These are phyloP conservation scores for Colletotrichum spaethianum DNA, from an alignment of 2,329 filamentous ascomycete species.

Conservation along the genomic window DNA sequence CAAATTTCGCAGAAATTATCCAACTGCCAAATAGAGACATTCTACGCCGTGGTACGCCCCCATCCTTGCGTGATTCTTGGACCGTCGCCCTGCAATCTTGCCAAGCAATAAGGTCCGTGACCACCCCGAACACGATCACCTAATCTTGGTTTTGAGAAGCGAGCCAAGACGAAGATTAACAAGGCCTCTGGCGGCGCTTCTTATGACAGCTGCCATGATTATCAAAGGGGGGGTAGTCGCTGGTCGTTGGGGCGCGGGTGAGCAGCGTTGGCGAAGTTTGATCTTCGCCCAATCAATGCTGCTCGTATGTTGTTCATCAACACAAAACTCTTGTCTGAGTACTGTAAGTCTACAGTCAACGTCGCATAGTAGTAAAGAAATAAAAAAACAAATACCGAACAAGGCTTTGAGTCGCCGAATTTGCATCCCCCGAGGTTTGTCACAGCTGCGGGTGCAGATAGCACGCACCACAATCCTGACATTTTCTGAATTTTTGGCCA, in stretches of 20 bases:
- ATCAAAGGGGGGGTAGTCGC: background rate
- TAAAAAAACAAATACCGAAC: background rate
- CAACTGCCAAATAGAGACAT: background rate
- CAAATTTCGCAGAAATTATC: background rate
- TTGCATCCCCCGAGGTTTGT: background rate
- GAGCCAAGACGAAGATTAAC: background rate
- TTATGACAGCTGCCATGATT: background rate
- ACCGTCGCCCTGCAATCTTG: slow-evolving; percentile 18
- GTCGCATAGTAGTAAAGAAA: background rate
- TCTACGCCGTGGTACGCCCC: background rate
- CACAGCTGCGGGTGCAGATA: background rate
- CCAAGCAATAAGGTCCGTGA: background rate
- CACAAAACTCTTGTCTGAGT: background rate
- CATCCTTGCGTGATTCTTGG: slow-evolving; percentile 12
- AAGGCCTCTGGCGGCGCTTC: background rate
- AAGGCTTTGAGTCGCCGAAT: background rate
- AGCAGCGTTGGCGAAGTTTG: slow-evolving; percentile 9
- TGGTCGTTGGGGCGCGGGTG: background rate
- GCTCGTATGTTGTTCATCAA: slow-evolving; percentile 10
- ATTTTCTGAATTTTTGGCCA: background rate
- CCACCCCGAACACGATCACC: background rate
- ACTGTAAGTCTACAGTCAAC: background rate
- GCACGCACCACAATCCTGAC: background rate
- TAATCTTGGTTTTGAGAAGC: background rate
- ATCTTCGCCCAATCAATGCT: slow-evolving; percentile 11